phyloP scores from a whole-genome alignment of 805 yeast species.

The Wickerhamiella allomyrinae region DNA sequence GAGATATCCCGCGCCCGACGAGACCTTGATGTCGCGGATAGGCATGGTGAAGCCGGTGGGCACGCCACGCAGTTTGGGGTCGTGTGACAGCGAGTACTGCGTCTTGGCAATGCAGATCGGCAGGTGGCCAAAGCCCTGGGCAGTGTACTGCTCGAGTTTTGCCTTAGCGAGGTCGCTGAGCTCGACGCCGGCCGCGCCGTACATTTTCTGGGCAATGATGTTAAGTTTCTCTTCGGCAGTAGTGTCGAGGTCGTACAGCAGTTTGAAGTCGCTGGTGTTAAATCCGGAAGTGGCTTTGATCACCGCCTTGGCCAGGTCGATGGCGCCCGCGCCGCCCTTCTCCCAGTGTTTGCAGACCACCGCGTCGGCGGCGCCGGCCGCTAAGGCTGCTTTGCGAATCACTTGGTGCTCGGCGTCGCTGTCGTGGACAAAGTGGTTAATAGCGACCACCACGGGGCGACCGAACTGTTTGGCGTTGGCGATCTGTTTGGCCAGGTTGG shows the following conservation, averaged over 20 bases:
- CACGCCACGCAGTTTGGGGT: conserved; percentile 83
- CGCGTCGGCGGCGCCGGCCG: conserved; percentile 88
- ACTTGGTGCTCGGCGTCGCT: conserved; percentile 64
- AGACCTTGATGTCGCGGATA: conserved; percentile 83
- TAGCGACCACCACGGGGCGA: conserved; percentile 88
- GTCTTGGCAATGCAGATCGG: conserved; percentile 98
- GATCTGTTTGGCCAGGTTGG: conserved; percentile 83
- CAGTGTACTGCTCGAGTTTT: conserved; percentile 68
- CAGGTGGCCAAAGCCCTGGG: conserved; percentile 77
- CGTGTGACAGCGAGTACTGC: conserved; percentile 91
- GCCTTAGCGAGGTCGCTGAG: conserved; percentile 66
- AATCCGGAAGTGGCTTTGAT: conserved; percentile 46
- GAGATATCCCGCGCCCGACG: conserved; percentile 92
- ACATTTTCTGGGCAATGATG: conserved; percentile 74
- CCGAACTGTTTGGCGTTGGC: conserved; percentile 73
- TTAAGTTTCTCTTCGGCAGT: conserved; percentile 69
- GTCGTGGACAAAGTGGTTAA: conserved; percentile 76
- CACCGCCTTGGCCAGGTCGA: conserved; percentile 70
- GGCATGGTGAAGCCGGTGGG: conserved; percentile 92
- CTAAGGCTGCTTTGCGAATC: conserved; percentile 62
- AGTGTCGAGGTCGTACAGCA: conserved; percentile 52
- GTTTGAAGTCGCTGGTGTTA: conserved; percentile 33
- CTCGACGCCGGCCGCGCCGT: conserved; percentile 81
- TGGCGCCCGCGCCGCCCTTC: conserved; percentile 85
- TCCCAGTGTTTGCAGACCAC: conserved; percentile 91